Evolutionary conservation across 768 basidiomycete species (phyloP), one percentile per base, ranked within the genome.

Genomic region (Porphyrellus cyaneotinctus): DNA sequence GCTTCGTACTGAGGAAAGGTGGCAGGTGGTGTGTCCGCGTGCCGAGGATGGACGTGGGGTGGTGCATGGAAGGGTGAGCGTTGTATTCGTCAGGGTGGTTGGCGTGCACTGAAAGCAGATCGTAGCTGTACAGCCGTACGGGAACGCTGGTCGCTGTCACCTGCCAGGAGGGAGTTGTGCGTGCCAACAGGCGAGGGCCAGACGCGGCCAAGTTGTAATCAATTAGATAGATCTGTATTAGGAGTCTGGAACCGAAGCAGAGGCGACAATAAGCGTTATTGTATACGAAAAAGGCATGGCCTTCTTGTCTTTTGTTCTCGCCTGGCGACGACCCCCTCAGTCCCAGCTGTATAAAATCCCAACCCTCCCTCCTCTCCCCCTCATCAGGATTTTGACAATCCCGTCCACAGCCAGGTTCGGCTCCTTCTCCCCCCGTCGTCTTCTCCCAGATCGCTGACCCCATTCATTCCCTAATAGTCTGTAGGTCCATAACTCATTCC

Each of bases 81-180:
- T 33, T 47, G n/a, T 18, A 15, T 17, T 59, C 38, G 12, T 62
- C 35, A 14, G 47, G 49, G 47, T 37, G 36, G 3, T 6, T 22
- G 51, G 28, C n/a, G 15, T 20, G 43, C 33, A 13, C 60, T 65
- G 43, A 59, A 47, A 20, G 15, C 37, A 43, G 43, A 51, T 28
- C 37, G 53, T 35, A 91, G 87, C 70, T 91, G 63, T 91, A 86
- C 64, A 82, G 82, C n/a, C 80, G 75, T 24, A 65, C 69, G 23
- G 88, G 89, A 9, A 77, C 64, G 7, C 71, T 91, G 13, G 76
- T 91, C 23, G 90, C 88, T n/a, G 80, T 88, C 13, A 83, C 80
- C 26, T 81, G 85, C 23, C 90, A 92, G 64, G 90, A 91, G 72
- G 90, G 89, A 7, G 85, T 89, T 9, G 74, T 88, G 37, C 79